phyloP scores from a whole-genome alignment of 2,329 filamentous ascomycete genomes.

The Trichophyton simii region DNA sequence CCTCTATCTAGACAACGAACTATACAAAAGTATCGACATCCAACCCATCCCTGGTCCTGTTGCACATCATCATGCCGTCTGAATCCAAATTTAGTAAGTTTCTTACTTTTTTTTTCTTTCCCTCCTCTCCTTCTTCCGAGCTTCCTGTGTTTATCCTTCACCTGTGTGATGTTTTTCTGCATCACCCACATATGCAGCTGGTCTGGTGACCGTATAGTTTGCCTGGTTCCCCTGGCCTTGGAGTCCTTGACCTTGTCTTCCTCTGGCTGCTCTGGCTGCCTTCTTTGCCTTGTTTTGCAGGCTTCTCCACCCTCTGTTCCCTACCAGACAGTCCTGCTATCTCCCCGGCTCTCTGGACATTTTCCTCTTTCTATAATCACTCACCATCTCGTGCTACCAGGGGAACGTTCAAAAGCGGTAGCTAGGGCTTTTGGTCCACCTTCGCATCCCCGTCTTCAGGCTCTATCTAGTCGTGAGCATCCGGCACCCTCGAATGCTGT shows the following conservation, averaged over 20 bases:
- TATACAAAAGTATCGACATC: not conserved
- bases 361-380: not conserved
- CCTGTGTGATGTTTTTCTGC: conserved; percentile 2
- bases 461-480: not conserved
- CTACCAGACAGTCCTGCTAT: not conserved
- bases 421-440: no score
- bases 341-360: not conserved
- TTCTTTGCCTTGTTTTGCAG: not conserved
- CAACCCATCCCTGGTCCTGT: not conserved
- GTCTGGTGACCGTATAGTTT: conserved; percentile 5
- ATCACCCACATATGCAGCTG: conserved; percentile 6
- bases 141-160: not conserved
- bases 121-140: not conserved
- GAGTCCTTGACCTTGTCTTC: not conserved
- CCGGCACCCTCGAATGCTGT: not conserved
- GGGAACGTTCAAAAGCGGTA: not conserved
- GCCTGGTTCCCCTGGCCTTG: not conserved
- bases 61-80: conserved; percentile 3
- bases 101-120: not conserved
- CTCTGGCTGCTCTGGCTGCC: not conserved
- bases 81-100: not conserved
- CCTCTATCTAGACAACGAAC: no score
- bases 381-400: not conserved
- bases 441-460: not conserved
- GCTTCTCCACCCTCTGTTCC: not conserved